Evolutionary conservation across 805 yeast species (phyloP).

Genomic region (Maudiozyma saulgeensis): DNA sequence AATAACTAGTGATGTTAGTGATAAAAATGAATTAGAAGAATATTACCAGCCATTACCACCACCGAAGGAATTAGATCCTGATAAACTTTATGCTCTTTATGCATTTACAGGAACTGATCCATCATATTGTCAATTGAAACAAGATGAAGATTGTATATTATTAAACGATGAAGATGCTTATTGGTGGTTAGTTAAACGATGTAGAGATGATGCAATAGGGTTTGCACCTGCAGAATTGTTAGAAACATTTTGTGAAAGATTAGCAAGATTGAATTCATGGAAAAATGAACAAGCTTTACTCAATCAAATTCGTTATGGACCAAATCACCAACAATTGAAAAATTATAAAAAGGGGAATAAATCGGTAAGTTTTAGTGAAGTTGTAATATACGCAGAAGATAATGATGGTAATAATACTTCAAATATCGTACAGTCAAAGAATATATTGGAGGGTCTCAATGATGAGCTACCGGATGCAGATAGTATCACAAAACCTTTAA

Average conservation of each 20-base stretch:
- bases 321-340: constrained; percentile 6
- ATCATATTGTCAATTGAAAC: constrained; percentile 69
- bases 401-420: neutral
- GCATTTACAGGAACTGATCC: constrained; percentile 88
- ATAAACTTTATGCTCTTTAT: constrained; percentile 71
- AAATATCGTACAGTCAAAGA: neutral
- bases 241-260: constrained; percentile 81
- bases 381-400: constrained; percentile 24
- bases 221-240: constrained; percentile 93
- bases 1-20: constrained; percentile 9
- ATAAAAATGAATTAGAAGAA: constrained; percentile 21
- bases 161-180: constrained; percentile 84
- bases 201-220: constrained; percentile 61
- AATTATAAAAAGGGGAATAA: constrained; percentile 16
- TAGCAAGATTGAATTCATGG: constrained; percentile 87
- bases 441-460: too few species aligned
- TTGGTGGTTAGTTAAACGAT: constrained; percentile 83
- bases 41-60: constrained; percentile 43
- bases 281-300: constrained; percentile 56
- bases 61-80: constrained; percentile 73
- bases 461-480: too few species aligned
- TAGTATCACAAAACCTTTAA: too few species aligned
- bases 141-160: constrained; percentile 74
- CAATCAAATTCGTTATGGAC: constrained; percentile 1
- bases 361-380: constrained; percentile 27